Percentiles rank a stretch among this genome's conserved stretches.
Evolutionary conservation across 83 land plant genomes (phyloP).

Genomic region (Diphasiastrum complanatum): DNA sequence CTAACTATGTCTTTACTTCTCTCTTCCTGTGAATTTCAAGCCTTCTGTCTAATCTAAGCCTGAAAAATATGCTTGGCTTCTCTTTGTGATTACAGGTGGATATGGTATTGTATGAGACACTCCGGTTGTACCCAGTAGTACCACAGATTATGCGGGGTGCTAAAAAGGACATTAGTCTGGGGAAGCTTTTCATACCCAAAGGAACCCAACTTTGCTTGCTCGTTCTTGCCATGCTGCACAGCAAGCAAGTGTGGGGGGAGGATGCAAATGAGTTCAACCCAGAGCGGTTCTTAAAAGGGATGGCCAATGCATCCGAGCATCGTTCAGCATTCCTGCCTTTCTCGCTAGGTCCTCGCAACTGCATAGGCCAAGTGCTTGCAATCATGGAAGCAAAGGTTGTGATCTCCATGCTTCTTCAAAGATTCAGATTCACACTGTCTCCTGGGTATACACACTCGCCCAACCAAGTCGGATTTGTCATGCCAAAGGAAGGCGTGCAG

Average conservation of each 20-base stretch:
- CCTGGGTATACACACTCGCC: no score
- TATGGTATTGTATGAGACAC: neutral
- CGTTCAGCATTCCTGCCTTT: neutral
- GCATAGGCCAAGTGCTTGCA: no score
- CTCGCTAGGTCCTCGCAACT: neutral
- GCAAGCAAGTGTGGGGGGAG: neutral
- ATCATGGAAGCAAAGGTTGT: no score
- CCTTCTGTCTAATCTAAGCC: no score
- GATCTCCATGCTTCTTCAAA: no score
- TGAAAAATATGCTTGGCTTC: no score
- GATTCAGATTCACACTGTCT: no score
- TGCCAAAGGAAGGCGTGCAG: no score
- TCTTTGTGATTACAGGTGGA: neutral
- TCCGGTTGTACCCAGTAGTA: neutral
- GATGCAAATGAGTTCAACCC: constrained; percentile 4
- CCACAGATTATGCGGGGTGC: neutral
- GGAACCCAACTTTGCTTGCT: neutral
- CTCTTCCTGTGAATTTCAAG: no score
- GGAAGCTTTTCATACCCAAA: neutral
- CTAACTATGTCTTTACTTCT: no score
- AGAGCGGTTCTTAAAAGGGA: neutral
- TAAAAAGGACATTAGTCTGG: neutral
- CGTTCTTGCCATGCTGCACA: neutral
- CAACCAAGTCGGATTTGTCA: no score
- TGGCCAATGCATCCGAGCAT: neutral